These are phyloP conservation scores for Colletotrichum sp. DNA, from an alignment of 2,329 filamentous ascomycete species.

Conservation along the genomic window DNA sequence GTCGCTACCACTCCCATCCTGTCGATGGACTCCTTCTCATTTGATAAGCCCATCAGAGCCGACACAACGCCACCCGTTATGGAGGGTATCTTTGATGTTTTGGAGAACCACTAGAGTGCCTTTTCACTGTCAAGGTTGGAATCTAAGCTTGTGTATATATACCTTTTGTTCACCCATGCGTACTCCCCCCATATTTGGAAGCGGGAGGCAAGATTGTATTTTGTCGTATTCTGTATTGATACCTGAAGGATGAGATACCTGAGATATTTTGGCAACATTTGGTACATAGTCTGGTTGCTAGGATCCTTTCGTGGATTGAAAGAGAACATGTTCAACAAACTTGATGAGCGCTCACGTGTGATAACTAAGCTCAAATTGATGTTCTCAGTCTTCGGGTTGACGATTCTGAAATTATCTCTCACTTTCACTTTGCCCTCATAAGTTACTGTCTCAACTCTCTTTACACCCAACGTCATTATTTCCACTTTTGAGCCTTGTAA, in stretches of 20 bases:
- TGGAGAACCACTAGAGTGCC: constrained; percentile 3
- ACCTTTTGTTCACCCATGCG: neutral
- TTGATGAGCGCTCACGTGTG: neutral
- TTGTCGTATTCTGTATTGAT: neutral
- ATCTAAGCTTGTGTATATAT: neutral
- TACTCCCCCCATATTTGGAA: neutral
- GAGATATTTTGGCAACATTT: neutral
- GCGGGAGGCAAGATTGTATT: neutral
- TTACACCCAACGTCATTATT: neutral
- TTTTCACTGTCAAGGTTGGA: neutral
- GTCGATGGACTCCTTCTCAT: neutral
- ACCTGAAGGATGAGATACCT: neutral
- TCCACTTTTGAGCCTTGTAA: neutral
- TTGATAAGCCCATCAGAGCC: neutral
- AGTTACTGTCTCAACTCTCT: neutral
- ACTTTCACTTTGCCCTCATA: neutral
- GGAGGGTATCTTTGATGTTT: constrained; percentile 16
- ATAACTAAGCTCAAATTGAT: neutral
- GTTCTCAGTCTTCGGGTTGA: neutral
- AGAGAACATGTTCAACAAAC: neutral
- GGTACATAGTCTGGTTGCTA: neutral
- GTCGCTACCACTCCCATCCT: neutral
- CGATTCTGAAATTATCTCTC: neutral
- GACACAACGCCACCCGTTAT: constrained; percentile 1
- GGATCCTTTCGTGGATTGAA: neutral